phyloP scores from a whole-genome alignment of 176 grass and related monocot species.

The Triticum dicoccoides region DNA sequence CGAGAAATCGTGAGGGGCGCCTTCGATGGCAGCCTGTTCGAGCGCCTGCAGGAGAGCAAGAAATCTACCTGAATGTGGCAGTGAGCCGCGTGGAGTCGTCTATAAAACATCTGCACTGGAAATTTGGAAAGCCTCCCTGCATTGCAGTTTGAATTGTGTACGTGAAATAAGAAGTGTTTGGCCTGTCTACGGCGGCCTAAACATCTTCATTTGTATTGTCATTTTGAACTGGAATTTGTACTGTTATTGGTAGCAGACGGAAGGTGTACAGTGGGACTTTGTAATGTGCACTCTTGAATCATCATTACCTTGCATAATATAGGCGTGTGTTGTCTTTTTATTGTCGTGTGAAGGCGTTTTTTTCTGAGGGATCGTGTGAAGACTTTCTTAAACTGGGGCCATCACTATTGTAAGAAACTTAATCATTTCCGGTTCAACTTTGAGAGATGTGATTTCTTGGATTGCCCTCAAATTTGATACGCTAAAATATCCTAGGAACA shows the following conservation, averaged over 20 bases:
- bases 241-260: background rate
- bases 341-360: too few species aligned
- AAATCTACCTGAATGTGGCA: constrained; percentile 12
- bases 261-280: background rate
- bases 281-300: background rate
- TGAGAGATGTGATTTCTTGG: too few species aligned
- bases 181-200: background rate
- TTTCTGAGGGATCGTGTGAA: background rate
- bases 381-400: background rate
- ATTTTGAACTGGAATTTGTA: background rate
- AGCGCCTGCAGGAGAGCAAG: constrained; percentile 30
- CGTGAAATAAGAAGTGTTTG: background rate
- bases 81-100: background rate
- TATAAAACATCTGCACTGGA: background rate
- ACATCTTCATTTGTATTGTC: background rate
- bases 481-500: too few species aligned
- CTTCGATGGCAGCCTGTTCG: constrained; percentile 68
- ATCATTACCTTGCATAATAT: background rate
- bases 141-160: background rate
- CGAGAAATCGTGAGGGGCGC: constrained; percentile 37
- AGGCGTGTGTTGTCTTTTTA: too few species aligned
- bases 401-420: background rate
- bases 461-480: too few species aligned
- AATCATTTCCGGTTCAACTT: background rate
- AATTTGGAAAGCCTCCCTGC: background rate